Percentiles rank a stretch among this genome's conserved stretches.
phyloP scores from a whole-genome alignment of 2,329 filamentous ascomycete species.

The Rhytidhysteron rufulum region DNA sequence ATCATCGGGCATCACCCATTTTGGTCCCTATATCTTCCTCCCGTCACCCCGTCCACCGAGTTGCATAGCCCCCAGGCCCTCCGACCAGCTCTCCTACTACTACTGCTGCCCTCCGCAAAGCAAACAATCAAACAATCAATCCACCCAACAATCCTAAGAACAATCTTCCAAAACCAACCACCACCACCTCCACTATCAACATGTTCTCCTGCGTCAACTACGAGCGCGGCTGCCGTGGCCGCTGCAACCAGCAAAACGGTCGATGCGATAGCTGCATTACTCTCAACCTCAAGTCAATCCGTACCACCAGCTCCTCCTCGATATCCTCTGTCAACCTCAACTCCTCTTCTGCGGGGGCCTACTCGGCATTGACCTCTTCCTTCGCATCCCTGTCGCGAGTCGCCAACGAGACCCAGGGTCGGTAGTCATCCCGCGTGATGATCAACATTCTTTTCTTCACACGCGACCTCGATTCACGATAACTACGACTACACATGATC shows the following conservation, averaged over 20 bases:
- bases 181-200: constrained; percentile 9
- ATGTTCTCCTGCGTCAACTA: constrained; percentile 45
- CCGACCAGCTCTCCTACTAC: not conserved
- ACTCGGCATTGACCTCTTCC: constrained; percentile 38
- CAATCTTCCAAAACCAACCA: constrained; percentile 1
- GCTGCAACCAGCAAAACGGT: constrained; percentile 34
- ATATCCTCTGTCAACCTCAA: constrained; percentile 21
- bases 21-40: constrained; percentile 1
- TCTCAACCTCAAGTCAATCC: constrained; percentile 35
- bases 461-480: not conserved
- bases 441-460: not conserved
- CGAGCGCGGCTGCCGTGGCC: constrained; percentile 41
- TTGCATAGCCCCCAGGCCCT: not conserved
- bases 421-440: constrained; percentile 10
- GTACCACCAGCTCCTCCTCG: constrained; percentile 30
- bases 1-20: constrained; percentile 2
- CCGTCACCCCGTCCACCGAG: not conserved
- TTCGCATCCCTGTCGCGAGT: constrained; percentile 35
- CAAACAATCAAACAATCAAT: not conserved
- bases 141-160: not conserved
- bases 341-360: constrained; percentile 19
- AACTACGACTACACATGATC: not conserved
- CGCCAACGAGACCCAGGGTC: constrained; percentile 14
- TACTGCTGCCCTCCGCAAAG: not conserved
- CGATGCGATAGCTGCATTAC: constrained; percentile 37